These are phyloP conservation scores for Nothomitra cinnamomea DNA, from an alignment of 2,329 filamentous ascomycete species.

Conservation along the genomic window DNA sequence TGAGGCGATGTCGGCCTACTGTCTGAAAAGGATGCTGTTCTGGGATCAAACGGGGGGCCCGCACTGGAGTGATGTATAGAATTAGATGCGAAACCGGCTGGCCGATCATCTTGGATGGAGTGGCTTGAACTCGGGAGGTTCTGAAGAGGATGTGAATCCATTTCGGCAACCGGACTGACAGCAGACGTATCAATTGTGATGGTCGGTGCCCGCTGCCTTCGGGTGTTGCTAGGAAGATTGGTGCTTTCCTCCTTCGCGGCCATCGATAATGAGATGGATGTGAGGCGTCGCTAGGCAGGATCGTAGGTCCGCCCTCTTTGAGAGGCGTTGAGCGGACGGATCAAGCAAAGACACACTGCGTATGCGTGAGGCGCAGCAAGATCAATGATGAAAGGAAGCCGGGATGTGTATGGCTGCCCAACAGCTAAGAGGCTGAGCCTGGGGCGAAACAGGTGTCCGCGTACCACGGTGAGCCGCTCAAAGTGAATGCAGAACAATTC, in stretches of 20 bases:
- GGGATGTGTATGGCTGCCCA: background rate
- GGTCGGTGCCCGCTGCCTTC: slow-evolving; percentile 30
- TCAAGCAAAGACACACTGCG: background rate
- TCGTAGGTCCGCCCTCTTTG: too few relatives aligned
- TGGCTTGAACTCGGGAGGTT: slow-evolving; percentile 20
- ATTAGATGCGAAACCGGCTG: slow-evolving; percentile 19
- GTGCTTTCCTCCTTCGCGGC: background rate
- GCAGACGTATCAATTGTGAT: slow-evolving; percentile 41
- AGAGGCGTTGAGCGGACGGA: background rate
- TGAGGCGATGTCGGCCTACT: slow-evolving; percentile 49
- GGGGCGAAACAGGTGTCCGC: background rate
- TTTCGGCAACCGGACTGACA: slow-evolving; percentile 24
- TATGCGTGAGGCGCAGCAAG: background rate
- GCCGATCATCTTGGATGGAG: slow-evolving; percentile 22
- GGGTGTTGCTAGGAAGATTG: background rate
- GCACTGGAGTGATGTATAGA: slow-evolving; percentile 14
- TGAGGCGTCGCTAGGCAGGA: background rate
- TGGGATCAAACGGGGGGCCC: background rate
- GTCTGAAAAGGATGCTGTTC: slow-evolving; percentile 27
- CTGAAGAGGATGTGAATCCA: slow-evolving; percentile 19
- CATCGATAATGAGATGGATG: background rate
- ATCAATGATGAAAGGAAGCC: too few relatives aligned
- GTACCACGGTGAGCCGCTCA: background rate
- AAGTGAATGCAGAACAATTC: background rate
- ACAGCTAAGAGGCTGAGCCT: background rate